Conservation (phyloP, 495 filamentous ascomycete genomes). For the Aspergillus sparsus region DNA sequence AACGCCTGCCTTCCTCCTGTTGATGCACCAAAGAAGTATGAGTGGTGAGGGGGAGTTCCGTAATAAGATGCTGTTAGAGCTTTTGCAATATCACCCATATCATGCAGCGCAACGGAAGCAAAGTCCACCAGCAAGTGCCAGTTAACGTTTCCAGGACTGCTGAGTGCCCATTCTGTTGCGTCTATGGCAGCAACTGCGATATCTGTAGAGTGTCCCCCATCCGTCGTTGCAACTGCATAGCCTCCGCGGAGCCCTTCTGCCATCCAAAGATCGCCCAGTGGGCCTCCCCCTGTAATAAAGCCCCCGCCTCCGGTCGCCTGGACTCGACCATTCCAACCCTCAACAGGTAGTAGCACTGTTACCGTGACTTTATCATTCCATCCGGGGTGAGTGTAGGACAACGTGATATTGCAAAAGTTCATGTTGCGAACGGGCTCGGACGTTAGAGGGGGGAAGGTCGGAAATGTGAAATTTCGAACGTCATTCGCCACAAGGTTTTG, state of each 20-base stretch:
- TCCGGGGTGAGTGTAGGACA: slow-evolving; percentile 47
- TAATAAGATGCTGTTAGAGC: slow-evolving; percentile 12
- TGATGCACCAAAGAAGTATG: slow-evolving; percentile 48
- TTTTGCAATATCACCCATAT: slow-evolving; percentile 12
- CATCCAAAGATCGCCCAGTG: too few relatives aligned
- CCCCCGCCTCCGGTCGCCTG: slow-evolving; percentile 47
- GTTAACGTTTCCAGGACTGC: background rate
- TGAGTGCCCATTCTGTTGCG: slow-evolving; percentile 4
- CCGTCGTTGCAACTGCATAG: background rate
- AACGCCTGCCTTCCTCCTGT: slow-evolving; percentile 46
- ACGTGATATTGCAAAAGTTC: slow-evolving; percentile 51
- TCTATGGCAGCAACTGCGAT: background rate
- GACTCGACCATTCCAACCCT: slow-evolving; percentile 43
- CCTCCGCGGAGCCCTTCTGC: too few relatives aligned
- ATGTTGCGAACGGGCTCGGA: too few relatives aligned
- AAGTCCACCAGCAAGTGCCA: background rate
- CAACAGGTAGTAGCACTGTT: slow-evolving; percentile 39
- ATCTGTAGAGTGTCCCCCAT: background rate
- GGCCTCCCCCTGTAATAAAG: slow-evolving; percentile 24
- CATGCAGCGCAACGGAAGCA: background rate
- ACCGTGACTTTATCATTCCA: slow-evolving; percentile 38
- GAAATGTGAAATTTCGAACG: too few relatives aligned
- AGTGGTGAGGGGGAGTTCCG: slow-evolving; percentile 19
- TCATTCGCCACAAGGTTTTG: too few relatives aligned
- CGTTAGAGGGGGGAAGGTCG: too few relatives aligned